Evolutionary conservation across 768 basidiomycete genomes (phyloP).

Genomic region (Terana coerulea): DNA sequence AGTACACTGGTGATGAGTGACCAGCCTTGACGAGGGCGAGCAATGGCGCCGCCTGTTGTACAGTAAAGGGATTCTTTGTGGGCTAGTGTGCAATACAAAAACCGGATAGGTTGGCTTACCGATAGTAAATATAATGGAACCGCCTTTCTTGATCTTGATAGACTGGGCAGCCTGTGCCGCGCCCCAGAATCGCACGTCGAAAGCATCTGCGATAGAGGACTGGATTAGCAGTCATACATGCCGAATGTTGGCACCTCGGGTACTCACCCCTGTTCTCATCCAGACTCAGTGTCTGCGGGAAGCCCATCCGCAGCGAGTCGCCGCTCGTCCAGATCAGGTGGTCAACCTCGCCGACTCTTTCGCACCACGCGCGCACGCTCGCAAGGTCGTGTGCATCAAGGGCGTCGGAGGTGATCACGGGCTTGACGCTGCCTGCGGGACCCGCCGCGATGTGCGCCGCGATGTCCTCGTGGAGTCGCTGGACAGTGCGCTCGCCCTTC

Average conservation of each 20-base stretch:
- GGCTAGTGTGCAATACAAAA: not conserved
- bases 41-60: not conserved
- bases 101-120: not conserved
- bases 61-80: no score
- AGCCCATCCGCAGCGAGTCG: not conserved
- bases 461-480: not conserved
- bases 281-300: not conserved
- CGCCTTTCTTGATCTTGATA: conserved; percentile 4
- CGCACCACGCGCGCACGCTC: not conserved
- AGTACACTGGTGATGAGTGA: not conserved
- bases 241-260: not conserved
- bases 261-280: not conserved
- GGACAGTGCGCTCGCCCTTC: not conserved
- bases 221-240: no score
- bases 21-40: not conserved
- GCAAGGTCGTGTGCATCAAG: conserved; percentile 2
- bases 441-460: not conserved
- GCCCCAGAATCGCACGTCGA: conserved; percentile 10
- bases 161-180: conserved; percentile 3
- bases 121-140: conserved; percentile 6
- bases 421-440: not conserved
- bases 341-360: conserved; percentile 9
- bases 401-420: not conserved
- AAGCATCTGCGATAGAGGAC: not conserved
- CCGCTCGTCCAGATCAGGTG: conserved; percentile 6